Conservation (phyloP, 768 basidiomycete species). For the Lyophyllum shimeji region DNA sequence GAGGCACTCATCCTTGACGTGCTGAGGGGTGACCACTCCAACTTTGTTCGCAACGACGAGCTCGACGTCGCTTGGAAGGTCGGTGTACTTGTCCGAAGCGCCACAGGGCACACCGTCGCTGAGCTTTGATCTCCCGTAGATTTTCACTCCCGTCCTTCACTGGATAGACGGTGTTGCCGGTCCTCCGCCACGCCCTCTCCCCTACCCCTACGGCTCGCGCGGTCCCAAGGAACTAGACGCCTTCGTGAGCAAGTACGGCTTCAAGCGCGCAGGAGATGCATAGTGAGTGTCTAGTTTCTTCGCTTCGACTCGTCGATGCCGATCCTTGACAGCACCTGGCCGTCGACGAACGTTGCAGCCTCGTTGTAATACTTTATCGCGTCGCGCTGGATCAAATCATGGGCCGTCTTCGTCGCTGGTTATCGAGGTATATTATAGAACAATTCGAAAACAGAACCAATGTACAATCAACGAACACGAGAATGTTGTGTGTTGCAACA, state of each 20-base stretch:
- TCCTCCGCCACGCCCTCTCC: constrained; percentile 62
- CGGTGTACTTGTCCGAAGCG: constrained; percentile 19
- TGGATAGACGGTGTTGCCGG: constrained; percentile 88
- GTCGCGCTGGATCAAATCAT: background rate
- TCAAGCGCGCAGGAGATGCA: constrained; percentile 58
- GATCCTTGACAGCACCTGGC: constrained; percentile 59
- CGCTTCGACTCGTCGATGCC: background rate
- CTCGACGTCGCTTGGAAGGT: constrained; percentile 98
- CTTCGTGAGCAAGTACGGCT: constrained; percentile 78
- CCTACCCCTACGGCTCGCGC: constrained; percentile 92
- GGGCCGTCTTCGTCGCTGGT: background rate
- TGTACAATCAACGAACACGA: constrained; percentile 14
- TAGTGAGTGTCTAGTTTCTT: constrained; percentile 60
- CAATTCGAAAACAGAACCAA: constrained; percentile 6
- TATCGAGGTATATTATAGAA: constrained; percentile 8
- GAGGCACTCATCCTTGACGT: constrained; percentile 95
- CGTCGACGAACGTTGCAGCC: constrained; percentile 63
- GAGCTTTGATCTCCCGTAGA: constrained; percentile 41
- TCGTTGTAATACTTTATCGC: constrained; percentile 34
- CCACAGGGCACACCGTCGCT: constrained; percentile 1
- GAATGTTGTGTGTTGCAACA: constrained; percentile 6
- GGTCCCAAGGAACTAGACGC: constrained; percentile 84
- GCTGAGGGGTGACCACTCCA: constrained; percentile 97
- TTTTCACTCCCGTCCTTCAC: constrained; percentile 92
- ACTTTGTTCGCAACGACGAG: constrained; percentile 98